Base-by-base conservation (phyloP, 2,329 filamentous ascomycete genomes). In the Phyllosticta citribraziliensis region DNA sequence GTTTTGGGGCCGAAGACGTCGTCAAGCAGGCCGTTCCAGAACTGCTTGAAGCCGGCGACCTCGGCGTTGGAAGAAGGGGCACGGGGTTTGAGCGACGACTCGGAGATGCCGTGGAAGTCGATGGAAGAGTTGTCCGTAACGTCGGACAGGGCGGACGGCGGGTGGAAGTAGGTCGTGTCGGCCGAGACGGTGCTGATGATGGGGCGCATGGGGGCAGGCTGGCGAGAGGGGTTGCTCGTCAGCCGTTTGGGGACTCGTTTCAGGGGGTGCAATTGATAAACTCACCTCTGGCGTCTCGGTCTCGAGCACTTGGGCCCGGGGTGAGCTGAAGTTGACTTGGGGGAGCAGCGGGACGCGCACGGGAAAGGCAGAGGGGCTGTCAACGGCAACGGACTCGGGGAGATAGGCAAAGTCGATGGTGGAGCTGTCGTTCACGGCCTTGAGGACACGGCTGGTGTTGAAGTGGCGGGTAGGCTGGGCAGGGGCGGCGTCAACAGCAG, bases 401-500 rank as follows among this genome's bases (percentile, higher is more conserved):
- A 86, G 76, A 74, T 80, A 85, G 66, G 80, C 79, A 68, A 86
- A 85, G 75, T 87, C 84, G 63, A 87, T 82, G 52, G 83, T 84
- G 51, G 82, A 84, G 63, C 72, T 75, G 73, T 86, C 84, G 59
- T 80, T 78, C 64, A 81, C 76, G 27, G 81, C 73, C 70, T 85
- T 84, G 58, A 79, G 73, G 63, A 78, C 72, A 63, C 81, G 81
- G 64, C 79, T 83, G 63, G 83, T 85, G 74, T 86, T 86, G 79
- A 87, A 85, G 68, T 81, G 78, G 61, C 83, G 80, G 72, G 73
- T 66, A 58, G 71, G 65, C 62, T 67, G 69, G 58, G 65, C 67
- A 5, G 69, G 64, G 58, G 70, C 66, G 5, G 67, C 62, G 55
- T 67, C 61, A 8, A n/a, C 40, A 47, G 40, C 70, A 12, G 56